Base-by-base conservation (phyloP, 345 rosid species). In the Firmiana major region DNA sequence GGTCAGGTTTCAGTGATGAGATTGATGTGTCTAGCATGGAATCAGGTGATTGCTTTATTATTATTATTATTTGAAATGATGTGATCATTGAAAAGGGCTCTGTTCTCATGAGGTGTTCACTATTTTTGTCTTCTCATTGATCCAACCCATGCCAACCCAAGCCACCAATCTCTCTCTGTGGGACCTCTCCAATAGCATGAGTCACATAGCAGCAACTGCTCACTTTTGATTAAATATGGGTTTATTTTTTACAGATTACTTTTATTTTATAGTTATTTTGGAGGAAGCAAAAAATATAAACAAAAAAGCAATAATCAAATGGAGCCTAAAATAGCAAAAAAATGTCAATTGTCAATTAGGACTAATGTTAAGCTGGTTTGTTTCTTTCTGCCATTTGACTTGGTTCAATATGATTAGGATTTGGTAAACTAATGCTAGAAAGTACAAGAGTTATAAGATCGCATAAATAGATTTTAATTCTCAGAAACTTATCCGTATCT, bases 11-110 rank as follows among this genome's bases (percentile, higher is more conserved):
- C 26, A 66, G 58, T 21, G 75, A 81, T 63, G 73, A 76, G 12
- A 59, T 64, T 67, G 63, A 65, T 53, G 76, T 34, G 11, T 69
- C 73, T 54, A 40, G 40, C 28, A 45, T 63, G 48, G 81, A 71
- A 78, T 77, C 83, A 81, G 89, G 90, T 87, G 21, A 78, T 38
- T 36, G 45, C 24, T 79, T 36, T 22, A 13, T 12, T 6, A 7
- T 57, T 49, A 28, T n/a, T 43, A n/a, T 55, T 62, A 58, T 60
- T 62, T 69, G 17, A 64, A 46, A 67, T 42, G 71, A 46, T 54
- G 21, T 34, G 76, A 21, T 81, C 6, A 6, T 40, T 48, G 71
- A 79, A 10, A 21, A 68, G 59, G 42, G 13, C 11, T 22, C 24
- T 48, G 54, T 31, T 67, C 22, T 28, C 43, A 3, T 65, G 7